Conservation (phyloP, 2,329 filamentous ascomycete genomes). For the Tolypocladium inflatum region DNA sequence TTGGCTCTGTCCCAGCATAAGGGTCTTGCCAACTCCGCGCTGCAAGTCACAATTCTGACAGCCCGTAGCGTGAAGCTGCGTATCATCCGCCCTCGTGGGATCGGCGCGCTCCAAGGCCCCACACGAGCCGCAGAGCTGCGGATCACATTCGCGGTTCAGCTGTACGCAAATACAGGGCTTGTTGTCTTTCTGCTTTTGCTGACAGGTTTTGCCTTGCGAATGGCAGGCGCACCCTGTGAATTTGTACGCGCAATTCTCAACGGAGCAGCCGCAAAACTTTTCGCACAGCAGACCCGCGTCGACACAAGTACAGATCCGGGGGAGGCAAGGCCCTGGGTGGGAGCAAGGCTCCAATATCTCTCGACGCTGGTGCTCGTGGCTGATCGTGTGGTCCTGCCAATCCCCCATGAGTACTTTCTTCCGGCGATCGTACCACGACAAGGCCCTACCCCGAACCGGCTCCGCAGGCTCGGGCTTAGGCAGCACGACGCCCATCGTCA, state of each 20-base stretch:
- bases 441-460: slow-evolving; percentile 29
- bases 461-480: slow-evolving; percentile 15
- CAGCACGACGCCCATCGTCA: slow-evolving; percentile 13
- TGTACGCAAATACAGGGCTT: slow-evolving; percentile 59
- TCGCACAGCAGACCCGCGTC: slow-evolving; percentile 57
- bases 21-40: slow-evolving; percentile 53
- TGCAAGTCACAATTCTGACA: slow-evolving; percentile 70
- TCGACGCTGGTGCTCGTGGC: slow-evolving; percentile 45
- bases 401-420: slow-evolving; percentile 44
- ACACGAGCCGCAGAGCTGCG: slow-evolving; percentile 62
- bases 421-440: slow-evolving; percentile 47
- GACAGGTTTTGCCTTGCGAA: slow-evolving; percentile 47
- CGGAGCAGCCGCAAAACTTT: slow-evolving; percentile 57
- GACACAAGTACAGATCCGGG: slow-evolving; percentile 53
- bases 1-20: slow-evolving; percentile 61
- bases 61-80: slow-evolving; percentile 42
- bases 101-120: slow-evolving; percentile 61
- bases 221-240: slow-evolving; percentile 61
- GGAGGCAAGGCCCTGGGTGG: slow-evolving; percentile 59
- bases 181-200: slow-evolving; percentile 43
- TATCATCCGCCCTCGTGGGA: slow-evolving; percentile 54
- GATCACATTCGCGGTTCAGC: slow-evolving; percentile 72
- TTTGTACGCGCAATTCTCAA: slow-evolving; percentile 49
- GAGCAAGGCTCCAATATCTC: slow-evolving; percentile 55
- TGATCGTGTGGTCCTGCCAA: slow-evolving; percentile 45